Base-by-base conservation (phyloP, 1,139 yeast species). In the Scheffersomyces insectosa region DNA sequence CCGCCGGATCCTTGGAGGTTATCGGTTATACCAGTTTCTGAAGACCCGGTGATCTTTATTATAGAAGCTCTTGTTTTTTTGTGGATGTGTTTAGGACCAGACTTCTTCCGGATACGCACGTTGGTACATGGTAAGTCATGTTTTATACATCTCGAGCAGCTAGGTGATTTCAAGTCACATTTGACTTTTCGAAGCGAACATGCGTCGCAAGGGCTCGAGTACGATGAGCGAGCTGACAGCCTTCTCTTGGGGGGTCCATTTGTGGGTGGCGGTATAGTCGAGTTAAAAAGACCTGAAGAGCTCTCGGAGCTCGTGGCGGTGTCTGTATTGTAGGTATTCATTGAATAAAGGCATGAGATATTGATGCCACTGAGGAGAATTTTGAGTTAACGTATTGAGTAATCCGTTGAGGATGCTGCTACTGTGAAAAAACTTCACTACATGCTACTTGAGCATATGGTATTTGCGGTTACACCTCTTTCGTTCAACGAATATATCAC, bases 111-210 rank as follows among this genome's bases (percentile, higher is more conserved):
- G 43, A 63, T 65, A 43, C 77, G 51, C 28, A 64, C 52, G 46
- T 60, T 62, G 9, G 77, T 73, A 51, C 79, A 73, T 8, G 59
- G 61, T 31, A 72, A 49, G 36, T 60, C 58, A 51, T 70, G 70
- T 32, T 66, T 55, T 25, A 63, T 56, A 55, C 79, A 73, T 43
- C 68, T 73, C 31, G 54, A 41, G 54, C 79, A 73, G 20, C 20
- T 31, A 1, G 77, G 79, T 33, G 72, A 60, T 33, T 50, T 51
- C 25, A 57, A 59, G 42, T 70, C 76, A 54, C 79, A 73, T 44
- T 66, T 66, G 30, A 72, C 72, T 51, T 73, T 73, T 31, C 77
- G 50, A 14, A 70, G 60, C 15, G 77, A 71, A 56, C 79, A 73
- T 5, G 74, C 77, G 49, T 73, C 79, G 48, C 79, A 73, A 8